Base-by-base conservation (phyloP, 306 rosid species). In the Clitoria ternatea region DNA sequence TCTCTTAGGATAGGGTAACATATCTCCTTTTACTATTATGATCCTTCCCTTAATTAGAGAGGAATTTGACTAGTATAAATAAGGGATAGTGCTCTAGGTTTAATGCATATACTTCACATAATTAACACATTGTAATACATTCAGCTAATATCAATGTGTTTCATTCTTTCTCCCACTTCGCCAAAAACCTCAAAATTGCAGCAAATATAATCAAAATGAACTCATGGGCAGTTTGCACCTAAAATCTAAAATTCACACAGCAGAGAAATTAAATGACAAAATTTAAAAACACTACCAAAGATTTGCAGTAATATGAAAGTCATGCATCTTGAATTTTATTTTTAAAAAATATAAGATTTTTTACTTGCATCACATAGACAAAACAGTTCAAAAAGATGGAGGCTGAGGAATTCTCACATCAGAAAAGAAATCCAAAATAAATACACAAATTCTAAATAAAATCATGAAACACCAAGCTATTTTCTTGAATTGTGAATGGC, bases 201-300 rank as follows among this genome's bases (percentile, higher is more conserved):
- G 23, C 14, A 22, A 29, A 53, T 30, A 54, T 64, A 70, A 48
- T 19, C n/a, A 14, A 45, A 42, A 60, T 57, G 1, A 79, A 49
- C 23, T 20, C 49, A 23, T 29, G 17, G 32, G 35, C 19, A 64
- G 35, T 27, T 30, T 26, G 3, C 22, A 27, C 6, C 20, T 56
- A 5, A 5, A 11, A 33, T 50, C 22, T 50, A 40, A 76, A 48
- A 70, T 65, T 62, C 37, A 29, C 56, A 70, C 44, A 69, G 7
- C 18, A 53, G 22, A 75, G 3, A 53, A 48, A 59, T 40, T 11
- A 55, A n/a, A 32, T 48, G 59, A 13, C 18, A 80, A 53, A 75
- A 60, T 1, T 39, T 71, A 8, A 35, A 54, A 69, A 44, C 27
- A 8, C 32, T 49, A 30, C 29, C 56, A 79, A 70, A 18, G 43